These are phyloP conservation scores for Hygrocybe coccinea DNA, from an alignment of 768 basidiomycete species.

Conservation along the genomic window DNA sequence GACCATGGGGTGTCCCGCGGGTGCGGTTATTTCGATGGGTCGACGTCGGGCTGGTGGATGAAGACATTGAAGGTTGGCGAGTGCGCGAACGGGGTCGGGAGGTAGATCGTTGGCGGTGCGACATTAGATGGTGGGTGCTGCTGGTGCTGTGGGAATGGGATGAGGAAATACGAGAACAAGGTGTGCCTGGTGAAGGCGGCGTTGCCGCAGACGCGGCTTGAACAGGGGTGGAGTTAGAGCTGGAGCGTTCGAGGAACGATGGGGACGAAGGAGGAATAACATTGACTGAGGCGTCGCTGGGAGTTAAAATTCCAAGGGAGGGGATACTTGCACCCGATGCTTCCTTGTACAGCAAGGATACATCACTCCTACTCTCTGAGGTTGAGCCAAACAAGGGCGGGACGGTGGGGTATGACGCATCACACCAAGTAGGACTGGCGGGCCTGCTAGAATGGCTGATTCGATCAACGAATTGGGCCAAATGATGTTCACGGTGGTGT, in stretches of 20 bases:
- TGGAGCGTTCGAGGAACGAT: conserved; percentile 11
- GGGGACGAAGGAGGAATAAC: neutral
- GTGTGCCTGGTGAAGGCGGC: conserved; percentile 1
- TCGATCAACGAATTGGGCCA: conserved; percentile 37
- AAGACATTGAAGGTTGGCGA: conserved; percentile 37
- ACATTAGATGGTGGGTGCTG: neutral
- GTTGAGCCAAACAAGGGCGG: conserved; percentile 15
- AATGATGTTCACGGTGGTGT: conserved; percentile 50
- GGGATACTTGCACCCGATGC: conserved; percentile 13
- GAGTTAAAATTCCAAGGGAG: conserved; percentile 4
- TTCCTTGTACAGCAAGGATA: conserved; percentile 29
- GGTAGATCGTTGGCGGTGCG: conserved; percentile 9
- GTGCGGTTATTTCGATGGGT: conserved; percentile 32
- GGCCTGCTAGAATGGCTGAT: conserved; percentile 14
- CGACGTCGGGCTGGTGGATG: conserved; percentile 28
- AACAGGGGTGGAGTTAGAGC: conserved; percentile 27
- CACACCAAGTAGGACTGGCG: conserved; percentile 20
- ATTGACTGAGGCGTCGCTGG: conserved; percentile 12
- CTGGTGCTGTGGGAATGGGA: neutral
- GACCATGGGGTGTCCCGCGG: conserved; percentile 58
- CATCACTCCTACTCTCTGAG: conserved; percentile 28
- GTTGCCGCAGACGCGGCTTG: neutral
- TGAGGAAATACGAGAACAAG: conserved; percentile 1
- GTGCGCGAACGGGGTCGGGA: conserved; percentile 19
- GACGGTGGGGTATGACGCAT: conserved; percentile 20